Evolutionary conservation across 2,329 filamentous ascomycete species (phyloP).

Genomic region (Fusarium clavum): DNA sequence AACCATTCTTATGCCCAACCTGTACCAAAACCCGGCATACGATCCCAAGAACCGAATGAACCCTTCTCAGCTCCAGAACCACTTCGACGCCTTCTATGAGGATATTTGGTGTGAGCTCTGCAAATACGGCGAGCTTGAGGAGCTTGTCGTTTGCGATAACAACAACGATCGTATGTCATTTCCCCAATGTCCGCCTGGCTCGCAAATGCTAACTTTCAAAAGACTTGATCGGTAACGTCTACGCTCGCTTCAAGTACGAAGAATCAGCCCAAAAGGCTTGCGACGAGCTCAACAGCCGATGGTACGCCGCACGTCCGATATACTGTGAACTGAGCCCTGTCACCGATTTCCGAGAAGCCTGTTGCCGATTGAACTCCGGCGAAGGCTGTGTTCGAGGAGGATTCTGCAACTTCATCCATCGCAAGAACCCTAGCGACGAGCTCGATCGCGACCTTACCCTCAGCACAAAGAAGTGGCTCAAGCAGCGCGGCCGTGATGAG

Average conservation of each 20-base stretch:
- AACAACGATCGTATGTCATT: conserved; percentile 89
- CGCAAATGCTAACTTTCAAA: conserved; percentile 41
- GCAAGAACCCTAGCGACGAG: conserved; percentile 92
- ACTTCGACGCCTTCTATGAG: conserved; percentile 99
- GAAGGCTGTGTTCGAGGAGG: conserved; percentile 96
- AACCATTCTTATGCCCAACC: conserved; percentile 96
- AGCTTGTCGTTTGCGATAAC: conserved; percentile 98
- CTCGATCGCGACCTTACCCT: conserved; percentile 88
- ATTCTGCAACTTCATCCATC: conserved; percentile 99
- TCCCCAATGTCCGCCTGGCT: neutral
- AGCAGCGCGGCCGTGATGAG: conserved; percentile 83
- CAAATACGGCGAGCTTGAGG: conserved; percentile 97
- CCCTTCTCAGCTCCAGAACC: conserved; percentile 93
- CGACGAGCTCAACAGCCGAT: conserved; percentile 92
- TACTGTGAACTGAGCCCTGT: conserved; percentile 98
- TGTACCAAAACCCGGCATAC: conserved; percentile 99
- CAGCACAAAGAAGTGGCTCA: conserved; percentile 96
- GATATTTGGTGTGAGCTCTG: conserved; percentile 99
- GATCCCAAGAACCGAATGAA: conserved; percentile 98
- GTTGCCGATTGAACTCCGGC: conserved; percentile 91
- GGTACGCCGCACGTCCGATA: conserved; percentile 97
- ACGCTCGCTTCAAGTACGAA: conserved; percentile 99
- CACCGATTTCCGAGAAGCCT: conserved; percentile 97
- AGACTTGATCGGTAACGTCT: conserved; percentile 98
- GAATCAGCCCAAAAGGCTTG: conserved; percentile 93